A percentile compares a stretch with the other conserved stretches of the same genome.
Evolutionary conservation across 768 basidiomycete genomes (phyloP).

Genomic region (Pleurotus eryngii): DNA sequence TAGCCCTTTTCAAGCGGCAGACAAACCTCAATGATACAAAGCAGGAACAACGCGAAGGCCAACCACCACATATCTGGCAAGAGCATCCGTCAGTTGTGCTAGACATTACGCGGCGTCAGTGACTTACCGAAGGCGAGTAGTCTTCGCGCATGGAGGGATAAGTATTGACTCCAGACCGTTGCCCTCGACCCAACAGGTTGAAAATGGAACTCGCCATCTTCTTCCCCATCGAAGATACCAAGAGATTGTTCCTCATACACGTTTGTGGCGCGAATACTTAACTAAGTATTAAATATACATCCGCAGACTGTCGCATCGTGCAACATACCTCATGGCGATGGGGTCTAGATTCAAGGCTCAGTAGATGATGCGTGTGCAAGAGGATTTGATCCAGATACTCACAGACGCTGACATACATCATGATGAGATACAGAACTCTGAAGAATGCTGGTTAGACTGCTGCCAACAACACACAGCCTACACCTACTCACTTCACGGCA

Average conservation of each 20-base stretch:
- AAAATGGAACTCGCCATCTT: constrained; percentile 2
- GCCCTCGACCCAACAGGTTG: not conserved
- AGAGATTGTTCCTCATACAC: constrained; percentile 39
- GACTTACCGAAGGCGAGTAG: not conserved
- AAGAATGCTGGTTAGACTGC: not conserved
- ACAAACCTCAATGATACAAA: constrained; percentile 3
- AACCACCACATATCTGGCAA: constrained; percentile 8
- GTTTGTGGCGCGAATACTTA: constrained; percentile 83
- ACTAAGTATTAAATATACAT: not conserved
- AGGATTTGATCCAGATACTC: not conserved
- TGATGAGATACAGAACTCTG: constrained; percentile 5
- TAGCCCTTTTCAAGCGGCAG: too few species aligned
- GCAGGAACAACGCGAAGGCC: constrained; percentile 1
- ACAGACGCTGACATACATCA: constrained; percentile 9
- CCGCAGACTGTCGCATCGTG: not conserved
- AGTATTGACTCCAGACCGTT: not conserved
- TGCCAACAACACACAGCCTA: not conserved
- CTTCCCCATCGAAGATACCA: not conserved
- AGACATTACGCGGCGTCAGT: not conserved
- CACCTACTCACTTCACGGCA: constrained; percentile 70
- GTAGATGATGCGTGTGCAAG: not conserved
- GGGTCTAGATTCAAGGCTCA: not conserved
- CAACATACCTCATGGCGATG: constrained; percentile 1
- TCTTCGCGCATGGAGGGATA: not conserved
- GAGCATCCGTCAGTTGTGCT: not conserved